Evolutionary conservation across 805 yeast genomes (phyloP).

Genomic region (Middelhovenomyces tepae): DNA sequence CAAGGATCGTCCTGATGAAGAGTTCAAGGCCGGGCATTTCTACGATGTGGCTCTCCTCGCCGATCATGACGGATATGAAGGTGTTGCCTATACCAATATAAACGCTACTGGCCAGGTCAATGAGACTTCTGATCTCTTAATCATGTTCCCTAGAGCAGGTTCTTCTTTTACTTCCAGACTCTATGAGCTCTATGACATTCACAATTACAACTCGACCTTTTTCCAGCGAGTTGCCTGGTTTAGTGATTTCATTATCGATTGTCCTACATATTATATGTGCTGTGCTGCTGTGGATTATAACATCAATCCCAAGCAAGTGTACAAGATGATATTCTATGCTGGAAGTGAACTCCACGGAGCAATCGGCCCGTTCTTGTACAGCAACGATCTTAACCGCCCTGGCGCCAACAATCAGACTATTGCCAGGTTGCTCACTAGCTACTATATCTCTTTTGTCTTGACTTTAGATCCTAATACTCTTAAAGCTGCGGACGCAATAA

Average conservation of each 20-base stretch:
- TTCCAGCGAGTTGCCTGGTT: slow-evolving; percentile 10
- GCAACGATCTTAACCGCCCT: no score
- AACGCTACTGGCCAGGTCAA: slow-evolving; percentile 1
- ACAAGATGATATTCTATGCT: no score
- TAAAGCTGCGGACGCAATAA: no score
- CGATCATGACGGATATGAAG: slow-evolving; percentile 8
- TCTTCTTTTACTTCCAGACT: slow-evolving; percentile 1
- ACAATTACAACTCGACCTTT: slow-evolving; percentile 6
- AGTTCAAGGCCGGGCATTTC: slow-evolving; percentile 9
- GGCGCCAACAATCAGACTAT: no score
- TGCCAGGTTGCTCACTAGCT: no score
- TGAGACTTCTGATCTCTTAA: slow-evolving; percentile 2
- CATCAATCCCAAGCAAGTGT: no score
- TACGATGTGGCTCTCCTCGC: slow-evolving; percentile 10
- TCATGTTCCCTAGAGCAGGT: slow-evolving; percentile 3
- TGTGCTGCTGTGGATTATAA: no score
- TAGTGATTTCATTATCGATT: slow-evolving; percentile 10
- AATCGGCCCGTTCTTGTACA: no score
- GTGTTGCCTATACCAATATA: slow-evolving; percentile 7
- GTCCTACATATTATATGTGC: slow-evolving; percentile 12
- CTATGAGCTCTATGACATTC: slow-evolving; percentile 2
- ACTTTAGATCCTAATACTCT: no score
- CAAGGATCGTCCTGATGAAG: slow-evolving; percentile 4
- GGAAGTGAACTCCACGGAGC: no score
- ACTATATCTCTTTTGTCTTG: no score